Percentiles rank a stretch among this genome's conserved stretches.
phyloP scores from a whole-genome alignment of 2,329 filamentous ascomycete species.

The Grosmannia clavigera region DNA sequence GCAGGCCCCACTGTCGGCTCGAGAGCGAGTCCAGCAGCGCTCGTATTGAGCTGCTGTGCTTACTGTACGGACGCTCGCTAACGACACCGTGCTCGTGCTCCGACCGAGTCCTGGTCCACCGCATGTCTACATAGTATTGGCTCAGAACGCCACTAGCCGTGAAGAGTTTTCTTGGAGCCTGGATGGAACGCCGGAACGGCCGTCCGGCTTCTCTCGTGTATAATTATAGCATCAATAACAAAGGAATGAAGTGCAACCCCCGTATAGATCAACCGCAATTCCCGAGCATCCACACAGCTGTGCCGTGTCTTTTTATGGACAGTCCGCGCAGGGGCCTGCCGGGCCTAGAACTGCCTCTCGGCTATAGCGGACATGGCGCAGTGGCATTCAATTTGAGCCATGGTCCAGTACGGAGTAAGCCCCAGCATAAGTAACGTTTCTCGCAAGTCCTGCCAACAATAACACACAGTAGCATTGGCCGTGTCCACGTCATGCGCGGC shows the following conservation, averaged over 20 bases:
- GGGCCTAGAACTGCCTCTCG: background rate
- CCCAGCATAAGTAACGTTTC: no score
- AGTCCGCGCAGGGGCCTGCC: background rate
- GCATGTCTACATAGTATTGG: background rate
- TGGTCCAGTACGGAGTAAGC: no score
- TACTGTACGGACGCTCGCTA: background rate
- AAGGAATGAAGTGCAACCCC: background rate
- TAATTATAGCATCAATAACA: constrained; percentile 5
- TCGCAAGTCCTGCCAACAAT: no score
- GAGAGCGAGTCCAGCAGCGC: background rate
- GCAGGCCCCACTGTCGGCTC: no score
- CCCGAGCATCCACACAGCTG: background rate
- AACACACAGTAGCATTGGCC: no score
- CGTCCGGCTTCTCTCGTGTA: background rate
- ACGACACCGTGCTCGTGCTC: background rate
- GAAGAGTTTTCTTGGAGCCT: background rate
- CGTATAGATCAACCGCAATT: background rate
- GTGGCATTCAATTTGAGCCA: no score
- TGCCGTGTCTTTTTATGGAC: background rate
- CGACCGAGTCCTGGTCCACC: background rate
- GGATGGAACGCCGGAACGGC: background rate
- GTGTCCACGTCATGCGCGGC: no score
- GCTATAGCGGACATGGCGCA: no score
- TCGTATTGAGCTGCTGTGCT: no score
- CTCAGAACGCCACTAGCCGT: background rate